phyloP scores from a whole-genome alignment of 2,329 filamentous ascomycete genomes.

The Allantophomopsis cytisporea region DNA sequence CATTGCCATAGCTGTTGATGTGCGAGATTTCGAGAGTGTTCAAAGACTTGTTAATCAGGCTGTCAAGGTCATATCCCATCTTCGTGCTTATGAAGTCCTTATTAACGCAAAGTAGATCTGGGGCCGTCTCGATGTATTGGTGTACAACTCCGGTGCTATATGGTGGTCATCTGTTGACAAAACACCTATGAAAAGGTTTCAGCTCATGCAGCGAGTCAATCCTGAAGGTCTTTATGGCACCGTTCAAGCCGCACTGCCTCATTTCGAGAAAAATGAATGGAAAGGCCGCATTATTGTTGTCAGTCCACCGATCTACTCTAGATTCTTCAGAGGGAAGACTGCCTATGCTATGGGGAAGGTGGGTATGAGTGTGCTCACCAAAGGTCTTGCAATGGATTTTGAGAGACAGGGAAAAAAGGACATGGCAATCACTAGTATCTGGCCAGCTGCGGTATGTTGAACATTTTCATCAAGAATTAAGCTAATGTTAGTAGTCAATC shows the following conservation, averaged over 20 bases:
- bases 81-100: not conserved
- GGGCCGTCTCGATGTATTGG: conserved; percentile 54
- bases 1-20: conserved; percentile 56
- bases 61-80: conserved; percentile 22
- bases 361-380: conserved; percentile 69
- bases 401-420: conserved; percentile 38
- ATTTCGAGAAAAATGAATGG: conserved; percentile 39
- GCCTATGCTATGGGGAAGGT: conserved; percentile 72
- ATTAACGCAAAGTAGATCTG: conserved; percentile 26
- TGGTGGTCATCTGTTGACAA: conserved; percentile 68
- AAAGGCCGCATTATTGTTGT: conserved; percentile 62
- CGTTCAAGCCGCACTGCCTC: conserved; percentile 54
- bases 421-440: conserved; percentile 72
- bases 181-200: conserved; percentile 64
- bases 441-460: conserved; percentile 58
- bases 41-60: conserved; percentile 43
- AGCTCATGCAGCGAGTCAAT: conserved; percentile 65
- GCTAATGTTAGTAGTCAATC: conserved; percentile 33
- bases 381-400: conserved; percentile 75
- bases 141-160: conserved; percentile 79
- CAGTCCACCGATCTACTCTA: conserved; percentile 71
- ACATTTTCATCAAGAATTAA: not conserved
- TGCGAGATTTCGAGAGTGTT: conserved; percentile 48
- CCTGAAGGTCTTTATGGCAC: conserved; percentile 62
- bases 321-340: conserved; percentile 78